These are phyloP conservation scores for Phytophthora constricta DNA, from an alignment of 352 stramenopile genomes.

Conservation along the genomic window DNA sequence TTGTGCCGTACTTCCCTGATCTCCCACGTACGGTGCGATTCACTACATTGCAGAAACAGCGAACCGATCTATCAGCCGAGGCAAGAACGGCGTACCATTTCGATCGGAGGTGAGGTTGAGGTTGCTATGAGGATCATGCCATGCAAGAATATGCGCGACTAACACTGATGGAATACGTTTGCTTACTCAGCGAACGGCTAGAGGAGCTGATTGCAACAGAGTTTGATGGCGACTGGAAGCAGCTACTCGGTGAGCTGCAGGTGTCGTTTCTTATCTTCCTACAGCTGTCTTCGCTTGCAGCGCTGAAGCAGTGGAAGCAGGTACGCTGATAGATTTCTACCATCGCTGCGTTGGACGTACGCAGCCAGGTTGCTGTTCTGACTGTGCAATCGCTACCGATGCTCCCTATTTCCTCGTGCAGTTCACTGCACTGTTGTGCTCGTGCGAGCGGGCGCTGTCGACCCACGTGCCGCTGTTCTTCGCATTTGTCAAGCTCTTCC, in stretches of 20 bases:
- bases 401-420: conserved; percentile 22
- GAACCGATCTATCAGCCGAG: conserved; percentile 40
- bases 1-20: conserved; percentile 80
- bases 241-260: conserved; percentile 93
- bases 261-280: conserved; percentile 94
- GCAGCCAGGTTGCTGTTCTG: too few relatives aligned
- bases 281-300: conserved; percentile 92
- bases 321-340: conserved; percentile 24
- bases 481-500: conserved; percentile 64
- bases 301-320: conserved; percentile 95
- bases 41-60: conserved; percentile 54
- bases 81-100: conserved; percentile 84
- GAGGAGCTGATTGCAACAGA: conserved; percentile 50
- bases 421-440: conserved; percentile 70
- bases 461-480: conserved; percentile 54
- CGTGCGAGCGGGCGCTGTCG: conserved; percentile 58
- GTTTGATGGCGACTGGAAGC: conserved; percentile 63
- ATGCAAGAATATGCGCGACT: not conserved
- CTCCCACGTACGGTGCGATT: conserved; percentile 78
- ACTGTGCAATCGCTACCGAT: not conserved
- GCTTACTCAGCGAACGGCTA: conserved; percentile 45
- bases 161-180: not conserved
- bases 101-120: conserved; percentile 61
- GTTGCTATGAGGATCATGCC: not conserved
- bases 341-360: not conserved